Conservation (phyloP, 2,329 filamentous ascomycete genomes). For the Cordyceps fumosorosea region DNA sequence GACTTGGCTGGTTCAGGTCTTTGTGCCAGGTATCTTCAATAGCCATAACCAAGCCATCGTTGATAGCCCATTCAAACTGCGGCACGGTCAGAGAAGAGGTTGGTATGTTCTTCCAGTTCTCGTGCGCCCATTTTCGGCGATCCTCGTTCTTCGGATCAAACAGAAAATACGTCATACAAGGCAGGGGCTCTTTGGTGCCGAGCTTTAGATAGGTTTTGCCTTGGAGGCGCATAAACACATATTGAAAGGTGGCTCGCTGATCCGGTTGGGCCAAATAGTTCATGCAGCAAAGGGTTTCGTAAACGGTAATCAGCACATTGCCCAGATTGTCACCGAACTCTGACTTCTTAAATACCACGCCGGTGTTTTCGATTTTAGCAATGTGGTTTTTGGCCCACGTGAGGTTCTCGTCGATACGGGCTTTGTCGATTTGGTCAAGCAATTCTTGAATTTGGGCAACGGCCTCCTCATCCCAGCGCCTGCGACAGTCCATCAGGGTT, state of each 20-base stretch:
- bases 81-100: conserved; percentile 55
- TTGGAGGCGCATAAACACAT: conserved; percentile 68
- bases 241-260: conserved; percentile 60
- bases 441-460: conserved; percentile 47
- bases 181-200: conserved; percentile 63
- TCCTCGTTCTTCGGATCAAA: conserved; percentile 60
- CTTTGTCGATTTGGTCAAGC: conserved; percentile 54
- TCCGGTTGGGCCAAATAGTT: conserved; percentile 59
- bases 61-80: conserved; percentile 85
- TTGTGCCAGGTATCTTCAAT: conserved; percentile 54
- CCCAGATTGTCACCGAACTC: conserved; percentile 42
- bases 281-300: conserved; percentile 81
- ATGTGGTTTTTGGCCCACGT: conserved; percentile 49
- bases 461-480: conserved; percentile 43
- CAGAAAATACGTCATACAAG: conserved; percentile 77
- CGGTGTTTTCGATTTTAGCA: conserved; percentile 41
- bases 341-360: conserved; percentile 39
- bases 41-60: conserved; percentile 61
- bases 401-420: conserved; percentile 54
- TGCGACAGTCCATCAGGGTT: conserved; percentile 14
- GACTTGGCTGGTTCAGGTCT: conserved; percentile 28
- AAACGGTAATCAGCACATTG: conserved; percentile 69
- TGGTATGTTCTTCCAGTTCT: conserved; percentile 42
- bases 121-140: conserved; percentile 31
- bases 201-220: conserved; percentile 73